phyloP scores from a whole-genome alignment of 768 basidiomycete species.

The Termitomyces eurrhizus region DNA sequence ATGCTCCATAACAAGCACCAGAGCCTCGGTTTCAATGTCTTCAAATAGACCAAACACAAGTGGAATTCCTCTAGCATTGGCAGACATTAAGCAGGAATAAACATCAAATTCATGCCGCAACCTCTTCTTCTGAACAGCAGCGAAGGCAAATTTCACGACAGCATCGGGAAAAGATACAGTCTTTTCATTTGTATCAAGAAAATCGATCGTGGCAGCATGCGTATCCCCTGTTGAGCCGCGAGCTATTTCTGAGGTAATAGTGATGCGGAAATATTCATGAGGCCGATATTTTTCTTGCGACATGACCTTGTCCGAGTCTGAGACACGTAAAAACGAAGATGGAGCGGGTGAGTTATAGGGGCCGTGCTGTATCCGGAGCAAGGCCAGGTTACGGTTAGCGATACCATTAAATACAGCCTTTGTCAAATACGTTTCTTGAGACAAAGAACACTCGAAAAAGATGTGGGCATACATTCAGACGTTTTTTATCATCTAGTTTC shows the following conservation, averaged over 20 bases:
- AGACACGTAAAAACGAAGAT: slow-evolving; percentile 10
- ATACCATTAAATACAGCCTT: not conserved
- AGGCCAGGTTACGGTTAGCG: not conserved
- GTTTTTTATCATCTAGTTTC: not conserved
- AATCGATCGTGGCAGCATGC: slow-evolving; percentile 13
- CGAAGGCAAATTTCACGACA: slow-evolving; percentile 15
- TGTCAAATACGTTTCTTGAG: not conserved
- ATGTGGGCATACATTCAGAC: not conserved
- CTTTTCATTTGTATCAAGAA: not conserved
- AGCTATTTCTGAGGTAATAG: slow-evolving; percentile 12
- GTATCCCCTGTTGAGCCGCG: slow-evolving; percentile 15
- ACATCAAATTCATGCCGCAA: slow-evolving; percentile 11
- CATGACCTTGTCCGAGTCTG: not conserved
- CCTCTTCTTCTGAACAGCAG: slow-evolving; percentile 1
- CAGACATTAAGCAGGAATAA: slow-evolving; percentile 7
- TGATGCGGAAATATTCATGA: slow-evolving; percentile 13
- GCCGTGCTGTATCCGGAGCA: slow-evolving; percentile 5
- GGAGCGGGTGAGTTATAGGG: slow-evolving; percentile 13
- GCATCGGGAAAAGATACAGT: not conserved
- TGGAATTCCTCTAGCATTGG: slow-evolving; percentile 11
- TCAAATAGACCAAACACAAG: slow-evolving; percentile 14
- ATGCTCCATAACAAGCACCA: slow-evolving; percentile 9
- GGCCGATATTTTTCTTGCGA: not conserved
- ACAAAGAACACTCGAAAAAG: not conserved
- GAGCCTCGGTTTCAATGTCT: slow-evolving; percentile 7